phyloP scores from a whole-genome alignment of 2,329 filamentous ascomycete genomes.

The Penicillium rolfsii region DNA sequence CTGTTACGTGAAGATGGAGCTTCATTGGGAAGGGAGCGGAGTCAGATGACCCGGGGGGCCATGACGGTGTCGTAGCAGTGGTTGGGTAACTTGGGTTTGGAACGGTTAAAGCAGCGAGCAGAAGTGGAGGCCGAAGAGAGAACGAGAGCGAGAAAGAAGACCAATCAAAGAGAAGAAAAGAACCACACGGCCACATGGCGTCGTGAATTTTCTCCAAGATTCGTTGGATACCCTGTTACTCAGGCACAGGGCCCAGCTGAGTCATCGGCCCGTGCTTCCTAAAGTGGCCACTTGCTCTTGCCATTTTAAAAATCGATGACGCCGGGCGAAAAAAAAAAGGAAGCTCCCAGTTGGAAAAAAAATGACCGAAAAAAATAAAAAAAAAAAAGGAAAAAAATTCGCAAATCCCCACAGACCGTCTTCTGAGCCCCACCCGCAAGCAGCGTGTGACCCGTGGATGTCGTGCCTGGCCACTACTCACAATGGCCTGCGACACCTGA shows the following conservation, averaged over 20 bases:
- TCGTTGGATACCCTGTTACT: constrained; percentile 15
- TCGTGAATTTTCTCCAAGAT: not conserved
- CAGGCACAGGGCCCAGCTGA: constrained; percentile 14
- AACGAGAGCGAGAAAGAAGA: too few species aligned
- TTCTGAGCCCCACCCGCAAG: constrained; percentile 23
- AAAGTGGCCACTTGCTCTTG: not conserved
- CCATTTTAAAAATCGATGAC: constrained; percentile 22
- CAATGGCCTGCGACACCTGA: constrained; percentile 5
- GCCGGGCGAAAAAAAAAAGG: constrained; percentile 2
- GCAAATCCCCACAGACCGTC: constrained; percentile 4
- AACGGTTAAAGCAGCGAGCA: constrained; percentile 26
- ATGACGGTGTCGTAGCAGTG: constrained; percentile 2
- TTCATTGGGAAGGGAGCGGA: constrained; percentile 18
- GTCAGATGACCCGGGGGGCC: constrained; percentile 14
- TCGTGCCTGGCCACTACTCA: constrained; percentile 24
- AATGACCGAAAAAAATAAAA: constrained; percentile 15
- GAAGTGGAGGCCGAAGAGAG: not conserved
- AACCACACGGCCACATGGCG: constrained; percentile 3
- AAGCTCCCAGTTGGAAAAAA: not conserved
- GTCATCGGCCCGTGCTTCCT: not conserved
- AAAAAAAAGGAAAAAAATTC: constrained; percentile 11
- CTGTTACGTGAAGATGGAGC: constrained; percentile 42
- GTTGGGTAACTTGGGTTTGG: not conserved
- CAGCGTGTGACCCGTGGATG: constrained; percentile 30
- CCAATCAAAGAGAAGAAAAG: constrained; percentile 11